Evolutionary conservation across 441 rosid species (phyloP).

Genomic region (Populus hybrid): DNA sequence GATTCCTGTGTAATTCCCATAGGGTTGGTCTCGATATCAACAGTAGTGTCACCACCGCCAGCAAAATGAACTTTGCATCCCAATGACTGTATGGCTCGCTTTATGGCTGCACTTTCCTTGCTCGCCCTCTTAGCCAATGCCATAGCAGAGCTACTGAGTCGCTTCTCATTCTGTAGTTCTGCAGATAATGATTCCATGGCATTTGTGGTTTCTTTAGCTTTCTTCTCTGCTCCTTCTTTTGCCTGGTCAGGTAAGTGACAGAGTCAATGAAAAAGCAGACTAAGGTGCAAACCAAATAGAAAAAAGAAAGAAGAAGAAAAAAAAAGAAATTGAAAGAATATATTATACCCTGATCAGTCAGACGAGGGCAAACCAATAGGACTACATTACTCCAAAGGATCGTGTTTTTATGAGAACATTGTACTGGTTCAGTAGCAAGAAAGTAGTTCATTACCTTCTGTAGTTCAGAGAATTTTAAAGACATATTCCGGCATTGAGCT

Average conservation of each 20-base stretch:
- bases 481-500: slow-evolving; percentile 67
- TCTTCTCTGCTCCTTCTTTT: slow-evolving; percentile 75
- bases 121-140: slow-evolving; percentile 66
- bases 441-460: slow-evolving; percentile 51
- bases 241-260: slow-evolving; percentile 47
- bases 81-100: slow-evolving; percentile 76
- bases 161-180: slow-evolving; percentile 74
- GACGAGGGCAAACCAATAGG: not conserved
- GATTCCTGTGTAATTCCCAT: slow-evolving; percentile 24
- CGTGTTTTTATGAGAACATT: not conserved
- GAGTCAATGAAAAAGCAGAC: not conserved
- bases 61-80: slow-evolving; percentile 87
- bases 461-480: slow-evolving; percentile 60
- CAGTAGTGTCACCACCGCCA: slow-evolving; percentile 55
- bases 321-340: not conserved
- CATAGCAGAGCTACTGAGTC: slow-evolving; percentile 54
- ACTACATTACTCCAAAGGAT: not conserved
- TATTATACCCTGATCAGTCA: not conserved
- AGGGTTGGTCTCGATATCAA: slow-evolving; percentile 49
- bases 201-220: slow-evolving; percentile 48
- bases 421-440: not conserved
- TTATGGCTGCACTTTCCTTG: slow-evolving; percentile 71
- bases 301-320: not conserved
- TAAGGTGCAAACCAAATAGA: not conserved
- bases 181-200: slow-evolving; percentile 61